Percentiles rank a stretch among this genome's conserved stretches.
These are phyloP conservation scores for Suillus ampliporus DNA, from an alignment of 768 basidiomycete genomes.

Conservation along the genomic window DNA sequence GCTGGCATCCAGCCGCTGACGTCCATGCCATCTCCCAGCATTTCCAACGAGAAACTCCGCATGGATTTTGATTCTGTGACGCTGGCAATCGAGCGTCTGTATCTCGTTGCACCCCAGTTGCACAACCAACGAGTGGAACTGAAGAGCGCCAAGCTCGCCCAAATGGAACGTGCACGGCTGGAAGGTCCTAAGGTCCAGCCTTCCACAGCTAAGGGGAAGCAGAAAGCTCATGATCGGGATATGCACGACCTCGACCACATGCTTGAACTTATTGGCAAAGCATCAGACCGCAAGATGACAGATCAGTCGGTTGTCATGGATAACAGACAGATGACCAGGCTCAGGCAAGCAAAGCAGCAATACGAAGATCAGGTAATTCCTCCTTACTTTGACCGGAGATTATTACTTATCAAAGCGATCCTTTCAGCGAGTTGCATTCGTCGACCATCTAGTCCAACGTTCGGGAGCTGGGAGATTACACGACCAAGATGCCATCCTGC, in stretches of 20 bases:
- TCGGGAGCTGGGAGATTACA: constrained; percentile 77
- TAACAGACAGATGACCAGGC: constrained; percentile 56
- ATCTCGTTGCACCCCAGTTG: constrained; percentile 85
- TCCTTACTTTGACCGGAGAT: neutral
- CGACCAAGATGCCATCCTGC: constrained; percentile 72
- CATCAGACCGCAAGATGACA: constrained; percentile 66
- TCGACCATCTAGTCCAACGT: constrained; percentile 73
- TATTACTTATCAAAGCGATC: constrained; percentile 16
- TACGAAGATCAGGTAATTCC: constrained; percentile 66
- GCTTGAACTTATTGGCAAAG: constrained; percentile 71
- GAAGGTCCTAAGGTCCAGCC: constrained; percentile 37
- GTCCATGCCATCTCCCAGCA: constrained; percentile 18
- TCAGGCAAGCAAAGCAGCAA: constrained; percentile 61
- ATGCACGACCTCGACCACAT: constrained; percentile 71
- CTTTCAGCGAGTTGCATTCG: constrained; percentile 71
- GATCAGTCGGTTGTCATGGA: constrained; percentile 76
- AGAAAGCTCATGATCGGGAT: constrained; percentile 50
- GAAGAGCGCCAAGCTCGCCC: constrained; percentile 66
- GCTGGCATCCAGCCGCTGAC: constrained; percentile 17
- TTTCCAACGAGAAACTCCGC: constrained; percentile 47
- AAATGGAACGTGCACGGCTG: constrained; percentile 74
- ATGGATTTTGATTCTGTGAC: constrained; percentile 86
- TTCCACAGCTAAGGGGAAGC: constrained; percentile 46
- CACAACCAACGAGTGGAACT: constrained; percentile 94
- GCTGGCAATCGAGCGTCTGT: constrained; percentile 88